Percentiles rank a stretch among this genome's conserved stretches.
phyloP scores from a whole-genome alignment of 23 red algal species.

The Gracilaria caudata region DNA sequence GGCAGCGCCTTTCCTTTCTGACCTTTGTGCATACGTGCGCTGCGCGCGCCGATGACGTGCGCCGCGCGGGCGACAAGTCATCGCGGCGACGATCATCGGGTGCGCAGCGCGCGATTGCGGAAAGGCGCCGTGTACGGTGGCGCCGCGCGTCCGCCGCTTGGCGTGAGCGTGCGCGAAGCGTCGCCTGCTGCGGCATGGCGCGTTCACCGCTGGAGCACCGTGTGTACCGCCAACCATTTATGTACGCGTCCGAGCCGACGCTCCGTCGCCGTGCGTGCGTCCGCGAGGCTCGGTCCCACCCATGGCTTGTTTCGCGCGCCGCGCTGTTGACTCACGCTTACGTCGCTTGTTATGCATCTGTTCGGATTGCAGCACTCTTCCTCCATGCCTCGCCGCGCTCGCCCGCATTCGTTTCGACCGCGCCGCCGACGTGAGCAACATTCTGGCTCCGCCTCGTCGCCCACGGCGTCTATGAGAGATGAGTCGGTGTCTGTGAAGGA shows the following conservation, averaged over 20 bases:
- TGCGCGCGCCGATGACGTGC: too few species aligned
- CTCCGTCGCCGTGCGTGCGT: too few species aligned
- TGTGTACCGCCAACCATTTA: conserved; percentile 6
- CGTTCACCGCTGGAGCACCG: not conserved
- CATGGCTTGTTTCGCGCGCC: not conserved
- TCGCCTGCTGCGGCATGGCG: too few species aligned
- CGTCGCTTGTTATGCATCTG: not conserved
- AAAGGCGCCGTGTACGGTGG: not conserved
- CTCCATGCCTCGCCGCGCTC: not conserved
- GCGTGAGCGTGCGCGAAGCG: not conserved
- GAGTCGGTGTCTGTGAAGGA: not conserved
- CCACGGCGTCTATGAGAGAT: not conserved
- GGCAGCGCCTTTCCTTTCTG: too few species aligned
- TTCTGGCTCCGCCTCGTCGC: not conserved
- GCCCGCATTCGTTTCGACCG: not conserved
- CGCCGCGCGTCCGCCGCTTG: not conserved
- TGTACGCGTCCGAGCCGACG: too few species aligned
- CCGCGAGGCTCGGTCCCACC: too few species aligned
- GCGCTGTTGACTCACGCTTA: not conserved
- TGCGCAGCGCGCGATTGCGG: too few species aligned
- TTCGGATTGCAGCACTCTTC: not conserved
- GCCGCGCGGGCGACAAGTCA: not conserved
- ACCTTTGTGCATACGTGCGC: too few species aligned
- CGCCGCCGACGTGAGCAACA: not conserved
- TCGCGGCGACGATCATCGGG: too few species aligned